Conservation (phyloP, 495 filamentous ascomycete species). For the Aspergillus kassunensis region DNA sequence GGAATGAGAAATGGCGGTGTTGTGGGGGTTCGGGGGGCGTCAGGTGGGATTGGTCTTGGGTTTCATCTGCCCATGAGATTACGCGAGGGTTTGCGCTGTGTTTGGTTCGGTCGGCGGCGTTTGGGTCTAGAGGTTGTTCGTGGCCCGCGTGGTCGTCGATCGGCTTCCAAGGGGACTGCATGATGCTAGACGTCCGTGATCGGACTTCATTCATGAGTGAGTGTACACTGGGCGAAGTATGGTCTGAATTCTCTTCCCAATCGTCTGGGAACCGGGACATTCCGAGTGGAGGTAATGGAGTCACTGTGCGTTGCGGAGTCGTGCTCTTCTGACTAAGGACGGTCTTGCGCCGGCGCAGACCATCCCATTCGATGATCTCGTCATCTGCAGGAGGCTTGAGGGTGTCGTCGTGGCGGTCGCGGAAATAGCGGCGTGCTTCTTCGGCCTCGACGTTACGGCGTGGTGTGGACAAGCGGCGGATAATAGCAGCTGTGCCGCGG, state of each 20-base stretch:
- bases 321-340: slow-evolving; percentile 49
- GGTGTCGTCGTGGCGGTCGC: slow-evolving; percentile 68
- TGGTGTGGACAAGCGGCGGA: slow-evolving; percentile 73
- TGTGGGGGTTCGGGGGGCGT: slow-evolving; percentile 13
- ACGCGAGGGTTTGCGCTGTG: slow-evolving; percentile 22
- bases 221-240: slow-evolving; percentile 31
- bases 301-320: slow-evolving; percentile 31
- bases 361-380: slow-evolving; percentile 88
- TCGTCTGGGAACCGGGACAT: slow-evolving; percentile 79
- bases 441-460: slow-evolving; percentile 75
- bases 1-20: slow-evolving; percentile 84
- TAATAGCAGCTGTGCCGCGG: slow-evolving; percentile 83
- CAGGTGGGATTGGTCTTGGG: slow-evolving; percentile 1
- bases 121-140: no score
- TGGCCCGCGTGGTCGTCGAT: slow-evolving; percentile 30
- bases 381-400: slow-evolving; percentile 73
- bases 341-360: slow-evolving; percentile 79
- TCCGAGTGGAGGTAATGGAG: slow-evolving; percentile 74
- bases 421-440: slow-evolving; percentile 72
- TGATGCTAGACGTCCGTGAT: slow-evolving; percentile 36
- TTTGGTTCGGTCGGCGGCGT: slow-evolving; percentile 25
- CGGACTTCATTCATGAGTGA: slow-evolving; percentile 59
- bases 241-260: slow-evolving; percentile 30
- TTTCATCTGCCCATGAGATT: slow-evolving; percentile 33
- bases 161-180: slow-evolving; percentile 33